Percentiles rank a stretch among this genome's conserved stretches.
phyloP scores from a whole-genome alignment of 257 asterid genomes.

The Phtheirospermum japonicum region DNA sequence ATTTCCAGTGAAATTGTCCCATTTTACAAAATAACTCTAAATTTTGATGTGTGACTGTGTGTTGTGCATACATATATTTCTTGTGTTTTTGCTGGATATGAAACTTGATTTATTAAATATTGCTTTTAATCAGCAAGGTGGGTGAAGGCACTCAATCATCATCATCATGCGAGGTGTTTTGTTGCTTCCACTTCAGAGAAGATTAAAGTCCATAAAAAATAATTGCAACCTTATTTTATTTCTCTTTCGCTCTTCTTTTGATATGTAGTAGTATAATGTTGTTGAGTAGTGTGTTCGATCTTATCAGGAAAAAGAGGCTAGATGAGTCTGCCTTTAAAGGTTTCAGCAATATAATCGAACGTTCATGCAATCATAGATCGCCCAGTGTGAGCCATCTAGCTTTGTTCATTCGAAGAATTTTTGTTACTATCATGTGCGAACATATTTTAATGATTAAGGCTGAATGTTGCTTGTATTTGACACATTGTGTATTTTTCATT shows the following conservation, averaged over 20 bases:
- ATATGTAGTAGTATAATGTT: too few species aligned
- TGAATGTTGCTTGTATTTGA: too few species aligned
- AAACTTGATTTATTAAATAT: slow-evolving; percentile 16
- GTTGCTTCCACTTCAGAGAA: slow-evolving; percentile 58
- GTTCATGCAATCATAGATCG: slow-evolving; percentile 87
- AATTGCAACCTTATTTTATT: slow-evolving; percentile 30
- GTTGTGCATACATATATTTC: background rate
- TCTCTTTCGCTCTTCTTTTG: slow-evolving; percentile 14
- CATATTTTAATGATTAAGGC: too few species aligned
- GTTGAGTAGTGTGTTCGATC: background rate
- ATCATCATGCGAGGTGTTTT: slow-evolving; percentile 43
- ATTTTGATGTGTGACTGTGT: background rate
- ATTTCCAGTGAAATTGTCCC: too few species aligned
- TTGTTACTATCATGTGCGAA: too few species aligned
- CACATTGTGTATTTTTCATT: background rate
- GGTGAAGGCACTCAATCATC: slow-evolving; percentile 30
- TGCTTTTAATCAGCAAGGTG: slow-evolving; percentile 46
- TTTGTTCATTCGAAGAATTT: too few species aligned
- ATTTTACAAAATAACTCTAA: too few species aligned
- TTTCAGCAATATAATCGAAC: too few species aligned
- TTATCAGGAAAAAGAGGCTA: slow-evolving; percentile 77
- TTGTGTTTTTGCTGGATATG: slow-evolving; percentile 15
- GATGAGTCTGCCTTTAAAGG: slow-evolving; percentile 93
- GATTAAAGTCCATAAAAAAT: slow-evolving; percentile 65
- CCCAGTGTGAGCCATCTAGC: slow-evolving; percentile 55